These are phyloP conservation scores for Eucalyptus marginata DNA, from an alignment of 345 rosid species.

Conservation along the genomic window DNA sequence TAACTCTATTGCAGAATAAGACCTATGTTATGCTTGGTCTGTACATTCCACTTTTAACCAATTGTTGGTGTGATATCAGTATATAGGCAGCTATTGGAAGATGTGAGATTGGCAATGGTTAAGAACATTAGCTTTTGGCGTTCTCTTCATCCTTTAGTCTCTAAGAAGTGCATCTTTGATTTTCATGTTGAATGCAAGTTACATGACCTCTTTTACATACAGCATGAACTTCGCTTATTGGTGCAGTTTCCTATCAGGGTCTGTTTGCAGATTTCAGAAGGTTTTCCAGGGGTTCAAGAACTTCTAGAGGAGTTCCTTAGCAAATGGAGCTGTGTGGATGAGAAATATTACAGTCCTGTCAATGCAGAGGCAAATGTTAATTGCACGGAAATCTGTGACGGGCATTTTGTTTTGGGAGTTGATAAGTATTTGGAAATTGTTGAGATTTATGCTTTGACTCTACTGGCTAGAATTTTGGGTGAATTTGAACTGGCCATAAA, in stretches of 20 bases:
- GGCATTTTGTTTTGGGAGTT: slow-evolving; percentile 19
- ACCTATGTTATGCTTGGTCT: background rate
- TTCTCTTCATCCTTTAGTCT: background rate
- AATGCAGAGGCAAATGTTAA: slow-evolving; percentile 8
- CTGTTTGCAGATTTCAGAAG: slow-evolving; percentile 68
- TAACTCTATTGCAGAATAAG: background rate
- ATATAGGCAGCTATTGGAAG: background rate
- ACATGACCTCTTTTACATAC: background rate
- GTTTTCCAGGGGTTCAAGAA: slow-evolving; percentile 37
- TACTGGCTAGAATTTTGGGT: slow-evolving; percentile 39
- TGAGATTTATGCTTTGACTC: slow-evolving; percentile 52
- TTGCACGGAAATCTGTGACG: slow-evolving; percentile 13
- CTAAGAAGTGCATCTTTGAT: background rate
- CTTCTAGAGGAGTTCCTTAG: slow-evolving; percentile 65
- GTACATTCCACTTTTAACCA: background rate
- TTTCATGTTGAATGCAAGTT: background rate
- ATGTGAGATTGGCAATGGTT: background rate
- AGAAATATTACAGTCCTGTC: slow-evolving; percentile 15
- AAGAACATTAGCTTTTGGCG: background rate
- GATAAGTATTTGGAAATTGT: slow-evolving; percentile 49
- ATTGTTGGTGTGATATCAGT: background rate
- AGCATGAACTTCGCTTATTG: background rate
- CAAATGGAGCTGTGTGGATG: slow-evolving; percentile 52
- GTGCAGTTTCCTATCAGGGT: slow-evolving; percentile 19
- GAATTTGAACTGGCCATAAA: slow-evolving; percentile 52